Conservation (phyloP, 768 basidiomycete species). For the Brasilioporus rufonigricans region DNA sequence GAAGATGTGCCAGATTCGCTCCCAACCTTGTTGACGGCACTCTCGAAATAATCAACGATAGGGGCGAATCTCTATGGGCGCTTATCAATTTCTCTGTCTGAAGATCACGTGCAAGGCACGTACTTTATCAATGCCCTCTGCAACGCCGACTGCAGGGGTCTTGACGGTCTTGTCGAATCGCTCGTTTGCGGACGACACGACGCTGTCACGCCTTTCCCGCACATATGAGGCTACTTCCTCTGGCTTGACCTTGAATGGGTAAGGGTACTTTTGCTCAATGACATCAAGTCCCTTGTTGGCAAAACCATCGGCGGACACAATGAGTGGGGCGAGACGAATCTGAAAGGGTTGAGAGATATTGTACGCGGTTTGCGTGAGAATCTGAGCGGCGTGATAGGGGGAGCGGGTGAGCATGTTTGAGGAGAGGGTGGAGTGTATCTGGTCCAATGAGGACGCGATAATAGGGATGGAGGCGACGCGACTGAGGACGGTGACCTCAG, state of each 20-base stretch:
- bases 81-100: constrained; percentile 10
- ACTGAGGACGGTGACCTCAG: constrained; percentile 58
- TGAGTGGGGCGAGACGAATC: constrained; percentile 60
- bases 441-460: constrained; percentile 59
- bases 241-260: constrained; percentile 70
- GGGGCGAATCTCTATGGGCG: constrained; percentile 61
- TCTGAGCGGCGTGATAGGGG: constrained; percentile 65
- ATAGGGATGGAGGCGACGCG: constrained; percentile 76
- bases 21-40: constrained; percentile 47
- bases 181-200: constrained; percentile 55
- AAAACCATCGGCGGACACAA: constrained; percentile 58
- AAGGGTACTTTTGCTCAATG: constrained; percentile 71
- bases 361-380: constrained; percentile 56
- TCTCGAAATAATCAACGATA: constrained; percentile 69
- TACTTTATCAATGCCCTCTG: constrained; percentile 72
- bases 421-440: constrained; percentile 57
- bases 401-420: constrained; percentile 60
- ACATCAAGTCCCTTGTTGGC: constrained; percentile 76
- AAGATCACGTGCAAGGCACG: constrained; percentile 39
- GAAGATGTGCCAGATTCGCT: constrained; percentile 47
- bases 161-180: constrained; percentile 65
- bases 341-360: constrained; percentile 66
- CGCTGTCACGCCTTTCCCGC: constrained; percentile 53
- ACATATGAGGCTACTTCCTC: constrained; percentile 66
- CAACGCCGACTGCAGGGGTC: constrained; percentile 59